Conservation (phyloP, 2,329 filamentous ascomycete genomes). For the Immersiporthe knoxdaviesiana region DNA sequence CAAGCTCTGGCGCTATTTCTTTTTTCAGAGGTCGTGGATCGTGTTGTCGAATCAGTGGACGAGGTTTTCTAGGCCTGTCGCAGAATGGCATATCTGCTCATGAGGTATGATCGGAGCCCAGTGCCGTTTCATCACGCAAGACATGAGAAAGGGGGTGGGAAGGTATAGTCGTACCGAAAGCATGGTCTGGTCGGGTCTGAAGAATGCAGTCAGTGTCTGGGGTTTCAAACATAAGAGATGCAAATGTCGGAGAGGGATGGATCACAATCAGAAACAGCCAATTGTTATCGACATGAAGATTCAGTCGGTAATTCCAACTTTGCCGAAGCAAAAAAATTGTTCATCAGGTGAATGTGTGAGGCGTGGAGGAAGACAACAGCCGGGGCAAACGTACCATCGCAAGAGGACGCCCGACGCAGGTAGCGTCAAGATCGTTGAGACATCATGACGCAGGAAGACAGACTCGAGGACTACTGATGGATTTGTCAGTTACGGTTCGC, state of each 20-base stretch:
- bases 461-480: constrained; percentile 24
- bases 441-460: not conserved
- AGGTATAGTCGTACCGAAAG: constrained; percentile 29
- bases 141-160: constrained; percentile 25
- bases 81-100: constrained; percentile 89
- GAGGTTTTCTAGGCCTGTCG: constrained; percentile 99
- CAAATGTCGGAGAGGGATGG: constrained; percentile 33
- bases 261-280: constrained; percentile 78
- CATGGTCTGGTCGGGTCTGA: constrained; percentile 22
- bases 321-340: constrained; percentile 68
- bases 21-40: constrained; percentile 8
- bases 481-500: constrained; percentile 21
- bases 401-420: constrained; percentile 15
- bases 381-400: constrained; percentile 32
- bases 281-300: constrained; percentile 75
- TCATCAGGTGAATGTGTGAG: constrained; percentile 58
- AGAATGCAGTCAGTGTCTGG: constrained; percentile 31
- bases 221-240: constrained; percentile 10
- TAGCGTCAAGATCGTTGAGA: not conserved
- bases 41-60: constrained; percentile 75
- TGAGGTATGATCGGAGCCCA: constrained; percentile 82
- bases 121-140: constrained; percentile 86
- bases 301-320: constrained; percentile 98
- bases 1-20: not conserved
- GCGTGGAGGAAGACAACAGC: not conserved